Conservation (phyloP, 345 rosid genomes). For the Garcia nutans region DNA sequence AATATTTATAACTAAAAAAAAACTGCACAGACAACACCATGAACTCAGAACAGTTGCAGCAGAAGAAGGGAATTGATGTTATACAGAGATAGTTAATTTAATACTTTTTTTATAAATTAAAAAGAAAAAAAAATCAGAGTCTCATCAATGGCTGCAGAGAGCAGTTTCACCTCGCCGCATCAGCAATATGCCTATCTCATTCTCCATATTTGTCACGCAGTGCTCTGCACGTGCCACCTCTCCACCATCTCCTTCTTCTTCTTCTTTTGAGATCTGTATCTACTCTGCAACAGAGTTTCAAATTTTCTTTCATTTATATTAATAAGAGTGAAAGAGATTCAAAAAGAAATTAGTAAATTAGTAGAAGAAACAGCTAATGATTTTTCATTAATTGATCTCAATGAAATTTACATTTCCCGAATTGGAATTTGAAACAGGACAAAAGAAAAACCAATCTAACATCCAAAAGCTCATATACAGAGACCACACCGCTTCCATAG, state of each 20-base stretch:
- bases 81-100: no score
- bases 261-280: background rate
- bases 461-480: slow-evolving; percentile 16
- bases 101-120: no score
- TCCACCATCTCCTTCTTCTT: background rate
- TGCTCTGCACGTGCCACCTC: background rate
- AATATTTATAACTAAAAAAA: no score
- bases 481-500: background rate
- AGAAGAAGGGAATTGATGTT: background rate
- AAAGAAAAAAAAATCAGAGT: background rate
- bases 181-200: slow-evolving; percentile 7
- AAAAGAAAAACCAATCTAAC: background rate
- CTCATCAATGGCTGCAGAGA: background rate
- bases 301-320: no score
- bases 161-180: slow-evolving; percentile 38
- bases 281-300: background rate
- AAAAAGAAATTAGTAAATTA: background rate
- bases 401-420: slow-evolving; percentile 44
- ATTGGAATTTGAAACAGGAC: background rate
- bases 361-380: background rate
- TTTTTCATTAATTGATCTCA: slow-evolving; percentile 32
- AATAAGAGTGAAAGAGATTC: background rate
- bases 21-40: background rate
- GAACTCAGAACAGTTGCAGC: background rate
- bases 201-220: background rate